These are phyloP conservation scores for Neurospora cerealis DNA, from an alignment of 495 filamentous ascomycete species.

Conservation along the genomic window DNA sequence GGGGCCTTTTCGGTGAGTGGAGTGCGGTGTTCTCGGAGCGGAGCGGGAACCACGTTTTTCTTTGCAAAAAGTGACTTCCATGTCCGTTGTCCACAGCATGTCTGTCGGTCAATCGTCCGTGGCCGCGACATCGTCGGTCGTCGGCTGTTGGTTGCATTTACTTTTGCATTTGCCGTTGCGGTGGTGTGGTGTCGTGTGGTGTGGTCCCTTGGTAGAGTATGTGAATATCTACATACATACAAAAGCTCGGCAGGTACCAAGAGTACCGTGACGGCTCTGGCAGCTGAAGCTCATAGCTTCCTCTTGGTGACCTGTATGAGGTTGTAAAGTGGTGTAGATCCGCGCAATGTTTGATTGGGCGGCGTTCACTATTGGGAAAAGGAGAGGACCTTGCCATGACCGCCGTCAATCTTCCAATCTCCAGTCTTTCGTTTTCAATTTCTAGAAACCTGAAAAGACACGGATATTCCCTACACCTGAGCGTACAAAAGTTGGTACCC, in stretches of 20 bases:
- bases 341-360: not conserved
- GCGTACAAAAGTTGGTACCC: not conserved
- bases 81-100: too few relatives aligned
- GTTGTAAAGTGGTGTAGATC: not conserved
- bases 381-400: not conserved
- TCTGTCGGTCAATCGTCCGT: not conserved
- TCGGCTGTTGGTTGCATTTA: not conserved
- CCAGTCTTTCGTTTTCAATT: not conserved
- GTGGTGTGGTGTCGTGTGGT: not conserved
- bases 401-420: not conserved
- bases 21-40: not conserved
- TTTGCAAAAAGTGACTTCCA: not conserved
- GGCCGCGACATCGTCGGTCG: not conserved
- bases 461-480: not conserved
- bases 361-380: not conserved
- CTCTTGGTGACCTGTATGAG: not conserved
- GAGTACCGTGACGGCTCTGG: not conserved
- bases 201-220: not conserved
- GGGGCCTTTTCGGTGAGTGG: not conserved
- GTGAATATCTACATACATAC: not conserved
- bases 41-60: not conserved
- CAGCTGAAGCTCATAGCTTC: not conserved
- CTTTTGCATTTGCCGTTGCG: not conserved
- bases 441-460: not conserved
- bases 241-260: not conserved